Evolutionary conservation across 495 filamentous ascomycete species (phyloP), one percentile per base, ranked within the genome.

Genomic region (Mytilinidion resinicola): DNA sequence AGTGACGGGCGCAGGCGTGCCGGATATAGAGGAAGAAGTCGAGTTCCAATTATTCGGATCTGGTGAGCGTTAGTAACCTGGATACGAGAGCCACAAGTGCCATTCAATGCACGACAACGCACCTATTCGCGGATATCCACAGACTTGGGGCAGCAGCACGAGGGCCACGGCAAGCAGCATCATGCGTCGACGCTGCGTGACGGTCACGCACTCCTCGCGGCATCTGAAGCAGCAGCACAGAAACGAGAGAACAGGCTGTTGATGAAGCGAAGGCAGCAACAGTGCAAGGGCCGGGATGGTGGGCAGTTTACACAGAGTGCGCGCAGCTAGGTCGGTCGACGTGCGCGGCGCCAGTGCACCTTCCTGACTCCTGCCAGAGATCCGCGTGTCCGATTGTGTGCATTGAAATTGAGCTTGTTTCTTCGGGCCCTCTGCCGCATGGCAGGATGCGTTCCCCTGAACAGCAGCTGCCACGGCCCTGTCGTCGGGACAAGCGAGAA

Each of bases 361-460:
- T 30, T 30, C 25, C 25, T 30, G 25, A 30, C 2, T 2, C 3
- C 25, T 30, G 25, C 38, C 10, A 53, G 39, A 30, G 25, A 3
- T 6, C 25, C 25, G 25, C 25, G 25, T 6, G 25, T 30, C 25
- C 25, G 25, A 30, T 30, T 30, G 25, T 30, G 17, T 39, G 57
- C 57, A 60, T 55, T 41, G 51, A 60, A 48, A 60, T 55, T 59
- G 57, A 54, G 46, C 51, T 55, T 55, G 25, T 30, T 30, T 30
- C 2, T 30, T 30, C 25, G 25, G 25, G 25, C 25, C 25, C 25
- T 30, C 6, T 30, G 3, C 25, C 6, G 25, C 25, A 6, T 30
- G 25, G 25, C 25, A 30, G 25, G 25, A 30, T 30, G 25, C 25
- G 25, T 30, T 30, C 25, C 25, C 25, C 25, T 30, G 25, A 30